Conservation (phyloP, 1,284 basidiomycete genomes). For the Kwoniella shivajii region DNA sequence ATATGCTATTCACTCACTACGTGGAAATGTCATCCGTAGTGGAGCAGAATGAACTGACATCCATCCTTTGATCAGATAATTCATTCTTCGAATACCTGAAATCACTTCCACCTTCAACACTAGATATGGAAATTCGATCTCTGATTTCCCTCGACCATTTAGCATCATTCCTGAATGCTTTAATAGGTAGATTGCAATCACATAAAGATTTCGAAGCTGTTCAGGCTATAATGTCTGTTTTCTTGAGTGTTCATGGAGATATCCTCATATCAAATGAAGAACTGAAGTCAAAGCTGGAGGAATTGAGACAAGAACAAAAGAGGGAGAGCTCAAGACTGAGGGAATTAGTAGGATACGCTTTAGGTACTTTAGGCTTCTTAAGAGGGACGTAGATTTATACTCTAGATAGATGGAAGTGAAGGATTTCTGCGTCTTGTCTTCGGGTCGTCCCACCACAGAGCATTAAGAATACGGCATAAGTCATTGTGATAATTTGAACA, state of each 20-base stretch:
- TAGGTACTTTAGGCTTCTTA: slow-evolving; percentile 54
- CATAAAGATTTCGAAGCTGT: slow-evolving; percentile 94
- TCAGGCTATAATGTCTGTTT: slow-evolving; percentile 82
- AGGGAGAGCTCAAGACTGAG: slow-evolving; percentile 70
- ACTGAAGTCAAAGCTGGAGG: slow-evolving; percentile 62
- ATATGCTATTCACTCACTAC: no score
- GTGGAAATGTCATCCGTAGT: no score
- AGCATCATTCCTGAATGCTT: slow-evolving; percentile 70
- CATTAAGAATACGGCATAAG: no score
- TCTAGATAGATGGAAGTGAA: no score
- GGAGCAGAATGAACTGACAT: no score
- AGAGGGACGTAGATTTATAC: slow-evolving; percentile 23
- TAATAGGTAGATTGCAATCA: slow-evolving; percentile 71
- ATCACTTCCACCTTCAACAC: slow-evolving; percentile 81
- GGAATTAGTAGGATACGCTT: slow-evolving; percentile 51
- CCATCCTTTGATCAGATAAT: slow-evolving; percentile 64
- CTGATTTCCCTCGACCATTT: slow-evolving; percentile 67
- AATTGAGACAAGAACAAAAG: slow-evolving; percentile 65
- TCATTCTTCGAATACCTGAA: slow-evolving; percentile 84
- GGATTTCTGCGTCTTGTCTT: no score
- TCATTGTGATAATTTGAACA: no score
- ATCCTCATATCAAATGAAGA: slow-evolving; percentile 69
- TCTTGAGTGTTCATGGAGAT: slow-evolving; percentile 83
- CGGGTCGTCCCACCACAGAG: no score
- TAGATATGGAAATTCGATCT: slow-evolving; percentile 88